phyloP scores from a whole-genome alignment of 495 filamentous ascomycete species.

The Arthonia radiata region DNA sequence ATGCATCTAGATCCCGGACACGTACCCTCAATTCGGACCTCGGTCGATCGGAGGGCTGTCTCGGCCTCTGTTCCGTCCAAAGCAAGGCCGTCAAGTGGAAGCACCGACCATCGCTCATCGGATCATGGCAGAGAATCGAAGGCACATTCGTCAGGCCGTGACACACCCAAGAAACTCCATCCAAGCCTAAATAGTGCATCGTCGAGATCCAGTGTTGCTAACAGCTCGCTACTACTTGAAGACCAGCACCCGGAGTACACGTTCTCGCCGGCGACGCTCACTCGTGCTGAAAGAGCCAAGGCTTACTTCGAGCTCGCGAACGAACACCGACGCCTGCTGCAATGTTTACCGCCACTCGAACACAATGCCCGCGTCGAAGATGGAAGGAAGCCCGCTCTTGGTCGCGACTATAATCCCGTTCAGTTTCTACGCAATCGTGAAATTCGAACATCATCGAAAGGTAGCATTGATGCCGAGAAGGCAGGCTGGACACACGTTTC shows the following conservation, averaged over 20 bases:
- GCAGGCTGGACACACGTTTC: slow-evolving; percentile 52
- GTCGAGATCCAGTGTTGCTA: not conserved
- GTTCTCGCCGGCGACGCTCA: slow-evolving; percentile 55
- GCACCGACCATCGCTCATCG: slow-evolving; percentile 18
- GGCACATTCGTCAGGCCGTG: not conserved
- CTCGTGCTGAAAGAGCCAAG: slow-evolving; percentile 53
- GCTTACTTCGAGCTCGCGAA: slow-evolving; percentile 53
- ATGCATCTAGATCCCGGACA: slow-evolving; percentile 15
- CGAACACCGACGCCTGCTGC: slow-evolving; percentile 56
- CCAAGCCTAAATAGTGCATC: no score
- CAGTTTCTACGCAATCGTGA: slow-evolving; percentile 72
- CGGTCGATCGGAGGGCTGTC: slow-evolving; percentile 8
- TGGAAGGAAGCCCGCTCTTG: slow-evolving; percentile 13
- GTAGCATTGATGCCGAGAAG: slow-evolving; percentile 41
- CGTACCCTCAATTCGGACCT: not conserved
- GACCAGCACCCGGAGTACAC: slow-evolving; percentile 17
- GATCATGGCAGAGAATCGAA: slow-evolving; percentile 11
- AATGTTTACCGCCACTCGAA: slow-evolving; percentile 46
- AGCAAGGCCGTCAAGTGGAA: slow-evolving; percentile 6
- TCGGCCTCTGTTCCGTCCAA: slow-evolving; percentile 9
- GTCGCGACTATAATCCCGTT: slow-evolving; percentile 59
- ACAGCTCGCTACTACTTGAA: slow-evolving; percentile 1
- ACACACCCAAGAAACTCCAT: no score
- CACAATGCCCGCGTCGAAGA: slow-evolving; percentile 12
- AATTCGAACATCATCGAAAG: slow-evolving; percentile 48